Evolutionary conservation across 2,329 filamentous ascomycete species (phyloP).

Genomic region (Fusarium chaquense): DNA sequence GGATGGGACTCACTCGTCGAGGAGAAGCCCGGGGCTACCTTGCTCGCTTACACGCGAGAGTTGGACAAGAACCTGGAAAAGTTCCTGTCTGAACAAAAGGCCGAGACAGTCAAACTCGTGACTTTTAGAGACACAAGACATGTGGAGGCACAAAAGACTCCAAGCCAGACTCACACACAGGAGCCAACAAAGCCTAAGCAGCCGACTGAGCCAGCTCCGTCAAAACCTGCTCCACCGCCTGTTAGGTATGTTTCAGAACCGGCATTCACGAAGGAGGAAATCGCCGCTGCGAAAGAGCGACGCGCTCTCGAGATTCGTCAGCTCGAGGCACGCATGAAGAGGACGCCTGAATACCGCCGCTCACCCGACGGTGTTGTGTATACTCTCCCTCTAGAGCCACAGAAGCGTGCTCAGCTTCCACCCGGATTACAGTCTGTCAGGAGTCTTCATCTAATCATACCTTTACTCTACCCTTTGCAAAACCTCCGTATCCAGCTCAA

Average conservation of each 20-base stretch:
- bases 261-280: conserved; percentile 70
- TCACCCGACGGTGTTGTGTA: conserved; percentile 77
- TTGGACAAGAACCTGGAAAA: conserved; percentile 79
- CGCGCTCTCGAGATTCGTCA: conserved; percentile 76
- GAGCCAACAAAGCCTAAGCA: conserved; percentile 20
- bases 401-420: conserved; percentile 71
- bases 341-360: conserved; percentile 74
- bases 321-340: conserved; percentile 79
- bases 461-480: conserved; percentile 78
- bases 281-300: conserved; percentile 70
- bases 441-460: conserved; percentile 76
- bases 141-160: conserved; percentile 47
- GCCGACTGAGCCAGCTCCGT: conserved; percentile 16
- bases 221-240: conserved; percentile 35
- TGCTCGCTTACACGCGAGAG: conserved; percentile 75
- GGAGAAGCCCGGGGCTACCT: conserved; percentile 66
- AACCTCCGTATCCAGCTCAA: conserved; percentile 74
- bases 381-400: conserved; percentile 76
- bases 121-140: conserved; percentile 69
- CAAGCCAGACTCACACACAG: not conserved
- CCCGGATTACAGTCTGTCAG: conserved; percentile 69
- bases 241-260: conserved; percentile 57
- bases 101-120: conserved; percentile 77
- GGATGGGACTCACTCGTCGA: conserved; percentile 76
- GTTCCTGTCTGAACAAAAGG: conserved; percentile 76